Evolutionary conservation across 2,329 filamentous ascomycete species (phyloP).

Genomic region (Microsporum canis): DNA sequence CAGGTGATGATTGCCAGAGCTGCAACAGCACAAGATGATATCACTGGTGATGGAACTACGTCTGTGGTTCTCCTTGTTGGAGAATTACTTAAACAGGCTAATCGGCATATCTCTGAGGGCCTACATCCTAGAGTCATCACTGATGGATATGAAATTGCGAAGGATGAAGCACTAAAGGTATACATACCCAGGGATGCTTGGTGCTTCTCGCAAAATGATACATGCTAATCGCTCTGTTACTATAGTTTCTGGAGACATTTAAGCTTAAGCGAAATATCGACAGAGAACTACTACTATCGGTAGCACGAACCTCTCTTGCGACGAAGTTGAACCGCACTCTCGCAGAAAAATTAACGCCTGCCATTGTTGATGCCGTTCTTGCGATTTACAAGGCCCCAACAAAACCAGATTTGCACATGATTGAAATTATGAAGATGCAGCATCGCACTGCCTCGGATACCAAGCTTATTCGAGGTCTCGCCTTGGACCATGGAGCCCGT

Average conservation of each 20-base stretch:
- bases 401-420: slow-evolving; percentile 97
- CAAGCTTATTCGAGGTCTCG: slow-evolving; percentile 84
- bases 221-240: background rate
- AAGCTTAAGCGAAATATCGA: slow-evolving; percentile 83
- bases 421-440: slow-evolving; percentile 99
- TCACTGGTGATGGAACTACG: slow-evolving; percentile 94
- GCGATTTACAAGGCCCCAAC: slow-evolving; percentile 79
- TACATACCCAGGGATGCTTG: slow-evolving; percentile 5
- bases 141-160: slow-evolving; percentile 94
- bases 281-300: slow-evolving; percentile 82
- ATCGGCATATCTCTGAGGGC: slow-evolving; percentile 93
- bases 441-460: slow-evolving; percentile 93
- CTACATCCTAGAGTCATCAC: slow-evolving; percentile 93
- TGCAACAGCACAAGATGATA: slow-evolving; percentile 95
- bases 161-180: slow-evolving; percentile 81
- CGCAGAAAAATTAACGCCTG: slow-evolving; percentile 81
- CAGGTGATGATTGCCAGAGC: slow-evolving; percentile 61
- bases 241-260: slow-evolving; percentile 82
- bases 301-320: slow-evolving; percentile 85
- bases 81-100: slow-evolving; percentile 94
- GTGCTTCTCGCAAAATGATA: slow-evolving; percentile 15
- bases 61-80: slow-evolving; percentile 91
- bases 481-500: slow-evolving; percentile 85
- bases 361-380: slow-evolving; percentile 92
- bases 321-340: slow-evolving; percentile 88